These are phyloP conservation scores for Cochliopodium minus DNA, from an alignment of 208 protist species.

Conservation along the genomic window DNA sequence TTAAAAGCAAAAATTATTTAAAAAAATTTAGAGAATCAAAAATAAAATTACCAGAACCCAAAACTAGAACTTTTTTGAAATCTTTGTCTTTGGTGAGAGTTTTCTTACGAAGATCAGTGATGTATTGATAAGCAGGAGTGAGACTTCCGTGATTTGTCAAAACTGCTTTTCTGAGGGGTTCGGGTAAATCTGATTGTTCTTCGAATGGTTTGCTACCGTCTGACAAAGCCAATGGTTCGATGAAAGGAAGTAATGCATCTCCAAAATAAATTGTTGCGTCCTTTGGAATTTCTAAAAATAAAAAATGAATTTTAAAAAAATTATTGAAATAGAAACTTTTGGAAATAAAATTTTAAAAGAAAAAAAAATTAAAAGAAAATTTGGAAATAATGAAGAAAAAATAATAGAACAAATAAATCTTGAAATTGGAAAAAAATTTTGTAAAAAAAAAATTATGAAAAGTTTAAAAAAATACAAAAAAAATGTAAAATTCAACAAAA, in stretches of 20 bases:
- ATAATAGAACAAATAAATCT: too few relatives aligned
- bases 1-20: too few relatives aligned
- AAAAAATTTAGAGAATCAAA: too few relatives aligned
- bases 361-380: too few relatives aligned
- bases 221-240: constrained; percentile 12
- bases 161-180: constrained; percentile 24
- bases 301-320: too few relatives aligned
- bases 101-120: constrained; percentile 27
- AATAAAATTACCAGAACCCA: constrained; percentile 13
- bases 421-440: too few relatives aligned
- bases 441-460: too few relatives aligned
- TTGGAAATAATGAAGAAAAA: too few relatives aligned
- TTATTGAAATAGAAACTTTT: too few relatives aligned
- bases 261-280: constrained; percentile 22
- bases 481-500: too few relatives aligned
- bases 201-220: constrained; percentile 24
- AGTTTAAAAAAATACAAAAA: too few relatives aligned
- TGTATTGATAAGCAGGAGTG: constrained; percentile 42
- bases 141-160: constrained; percentile 35
- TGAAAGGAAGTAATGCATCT: constrained; percentile 17
- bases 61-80: constrained; percentile 12
- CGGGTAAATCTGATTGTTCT: constrained; percentile 22
- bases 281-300: constrained; percentile 25
- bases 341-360: too few relatives aligned
- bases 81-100: constrained; percentile 8